Base-by-base conservation (phyloP, 371 early-diverging fungal genomes). In the Cokeromyces recurvatus region DNA sequence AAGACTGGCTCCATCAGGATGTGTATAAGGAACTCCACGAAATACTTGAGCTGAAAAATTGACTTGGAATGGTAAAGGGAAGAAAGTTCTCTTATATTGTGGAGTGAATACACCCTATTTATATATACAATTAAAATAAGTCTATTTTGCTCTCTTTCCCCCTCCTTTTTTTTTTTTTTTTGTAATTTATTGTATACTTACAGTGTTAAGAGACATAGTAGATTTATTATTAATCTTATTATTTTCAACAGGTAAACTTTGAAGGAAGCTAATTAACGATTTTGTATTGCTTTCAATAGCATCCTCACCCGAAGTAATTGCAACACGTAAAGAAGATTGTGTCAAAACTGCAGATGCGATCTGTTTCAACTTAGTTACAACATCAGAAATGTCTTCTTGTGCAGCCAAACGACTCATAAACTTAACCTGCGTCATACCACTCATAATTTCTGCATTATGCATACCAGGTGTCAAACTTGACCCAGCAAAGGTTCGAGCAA, bases 41-140 rank as follows among this genome's bases (percentile, higher is more conserved):
- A 87, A 70, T 0, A 80, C 77, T 43, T 81, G 68, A 15, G 88
- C 87, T 4, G 89, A 82, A 55, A 85, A 95, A 67, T 94, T 94
- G 46, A 94, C 86, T 17, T 86, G 82, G 56, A 91, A 90, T 2
- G 93, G 92, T 40, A 92, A 60, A 3, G 87, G 82, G 65, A 83
- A 82, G 43, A 75, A 75, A 2, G 69, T 68, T 38, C 69, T 71
- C 17, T 47, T 50, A 52, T 63, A 71, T 12, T 65, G 42, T 25
- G 71, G 76, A 1, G 41, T 51, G 44, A 71, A 71, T 15, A 47
- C 42, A n/a, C 12, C 36, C 69, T 59, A 49, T 46, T 34, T 16
- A 45, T 21, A 44, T 40, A 9, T 12, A 7, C 11, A 38, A 40
- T 11, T 29, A 38, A 32, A 48, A 24, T 16, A 32, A 34, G 4